Percentiles rank a stretch among this genome's conserved stretches.
phyloP scores from a whole-genome alignment of 2,329 filamentous ascomycete species.

The Celoporthe dispersa region DNA sequence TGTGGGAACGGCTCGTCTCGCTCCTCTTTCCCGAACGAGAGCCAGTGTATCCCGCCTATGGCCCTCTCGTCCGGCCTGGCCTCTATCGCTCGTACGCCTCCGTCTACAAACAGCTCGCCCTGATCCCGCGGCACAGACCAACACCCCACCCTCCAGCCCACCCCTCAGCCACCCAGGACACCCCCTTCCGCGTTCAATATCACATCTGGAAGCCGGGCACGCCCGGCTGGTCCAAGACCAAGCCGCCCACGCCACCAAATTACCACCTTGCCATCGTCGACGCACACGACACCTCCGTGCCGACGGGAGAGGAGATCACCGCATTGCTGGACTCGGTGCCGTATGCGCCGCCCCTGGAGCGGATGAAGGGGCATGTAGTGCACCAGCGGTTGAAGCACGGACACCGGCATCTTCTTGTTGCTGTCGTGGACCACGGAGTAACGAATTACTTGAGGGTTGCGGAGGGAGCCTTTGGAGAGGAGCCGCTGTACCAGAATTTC shows the following conservation, averaged over 20 bases:
- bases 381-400: slow-evolving; percentile 85
- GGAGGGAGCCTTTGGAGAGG: slow-evolving; percentile 79
- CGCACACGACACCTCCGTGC: slow-evolving; percentile 71
- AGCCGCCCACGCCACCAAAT: slow-evolving; percentile 71
- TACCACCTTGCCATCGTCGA: slow-evolving; percentile 85
- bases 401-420: slow-evolving; percentile 80
- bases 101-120: slow-evolving; percentile 76
- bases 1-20: slow-evolving; percentile 61
- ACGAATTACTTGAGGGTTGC: slow-evolving; percentile 84
- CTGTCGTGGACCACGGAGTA: slow-evolving; percentile 86
- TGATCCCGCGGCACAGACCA: slow-evolving; percentile 74
- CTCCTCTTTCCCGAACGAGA: slow-evolving; percentile 43
- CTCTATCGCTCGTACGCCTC: slow-evolving; percentile 68
- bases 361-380: slow-evolving; percentile 54
- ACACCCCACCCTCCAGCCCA: slow-evolving; percentile 34
- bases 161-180: slow-evolving; percentile 40
- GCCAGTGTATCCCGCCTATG: slow-evolving; percentile 44
- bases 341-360: slow-evolving; percentile 58
- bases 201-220: slow-evolving; percentile 79
- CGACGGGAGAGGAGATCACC: slow-evolving; percentile 72
- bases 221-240: slow-evolving; percentile 74
- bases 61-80: slow-evolving; percentile 66
- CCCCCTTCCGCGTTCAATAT: slow-evolving; percentile 74
- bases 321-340: slow-evolving; percentile 76
- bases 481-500: slow-evolving; percentile 70